Conservation (phyloP, 2,329 filamentous ascomycete species). For the Tolypocladium album region DNA sequence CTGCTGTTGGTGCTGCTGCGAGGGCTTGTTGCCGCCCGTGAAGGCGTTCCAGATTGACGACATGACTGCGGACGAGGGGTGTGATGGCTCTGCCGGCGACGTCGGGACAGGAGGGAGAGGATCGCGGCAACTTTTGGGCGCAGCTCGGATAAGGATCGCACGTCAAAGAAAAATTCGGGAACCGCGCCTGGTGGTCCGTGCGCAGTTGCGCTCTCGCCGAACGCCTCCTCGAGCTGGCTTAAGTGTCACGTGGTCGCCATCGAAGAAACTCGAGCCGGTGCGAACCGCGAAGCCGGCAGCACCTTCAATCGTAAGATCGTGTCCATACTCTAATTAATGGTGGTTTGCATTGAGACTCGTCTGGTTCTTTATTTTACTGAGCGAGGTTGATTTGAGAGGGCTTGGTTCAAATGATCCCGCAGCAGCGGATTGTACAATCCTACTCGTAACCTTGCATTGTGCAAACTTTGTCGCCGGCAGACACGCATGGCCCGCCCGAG, state of each 20-base stretch:
- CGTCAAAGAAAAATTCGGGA: conserved; percentile 17
- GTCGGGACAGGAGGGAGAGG: conserved; percentile 4
- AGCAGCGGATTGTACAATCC: not conserved
- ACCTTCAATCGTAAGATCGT: not conserved
- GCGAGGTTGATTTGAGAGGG: not conserved
- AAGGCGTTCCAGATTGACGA: conserved; percentile 51
- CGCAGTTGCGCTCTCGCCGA: not conserved
- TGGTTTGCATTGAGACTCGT: not conserved
- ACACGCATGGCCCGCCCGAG: not conserved
- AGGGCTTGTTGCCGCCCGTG: conserved; percentile 45
- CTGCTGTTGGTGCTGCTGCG: conserved; percentile 29
- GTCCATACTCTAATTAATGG: not conserved
- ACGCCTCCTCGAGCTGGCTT: no score
- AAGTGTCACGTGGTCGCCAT: conserved; percentile 2
- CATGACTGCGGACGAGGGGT: conserved; percentile 26
- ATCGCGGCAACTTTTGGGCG: conserved; percentile 1
- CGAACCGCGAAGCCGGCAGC: not conserved
- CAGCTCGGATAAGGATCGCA: not conserved
- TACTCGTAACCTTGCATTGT: not conserved
- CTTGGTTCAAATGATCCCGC: not conserved
- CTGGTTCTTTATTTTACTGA: not conserved
- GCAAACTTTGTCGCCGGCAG: not conserved
- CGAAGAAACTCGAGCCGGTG: not conserved
- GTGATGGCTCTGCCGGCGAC: conserved; percentile 1
- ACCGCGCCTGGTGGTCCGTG: conserved; percentile 15